These are phyloP conservation scores for Smittium culicis DNA, from an alignment of 371 early-diverging fungal species.

Conservation along the genomic window DNA sequence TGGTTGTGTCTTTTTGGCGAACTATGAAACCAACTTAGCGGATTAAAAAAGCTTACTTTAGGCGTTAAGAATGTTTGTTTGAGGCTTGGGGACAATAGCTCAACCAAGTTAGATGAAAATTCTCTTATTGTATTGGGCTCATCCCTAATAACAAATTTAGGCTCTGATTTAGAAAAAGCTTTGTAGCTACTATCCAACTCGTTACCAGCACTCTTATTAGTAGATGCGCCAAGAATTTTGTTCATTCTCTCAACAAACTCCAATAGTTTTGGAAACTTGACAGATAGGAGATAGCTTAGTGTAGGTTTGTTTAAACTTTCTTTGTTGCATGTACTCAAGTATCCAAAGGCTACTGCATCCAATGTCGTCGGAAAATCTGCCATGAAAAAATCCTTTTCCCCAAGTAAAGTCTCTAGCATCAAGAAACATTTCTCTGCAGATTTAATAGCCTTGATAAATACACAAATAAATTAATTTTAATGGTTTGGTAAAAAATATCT, in stretches of 20 bases:
- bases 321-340: conserved; percentile 46
- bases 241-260: conserved; percentile 41
- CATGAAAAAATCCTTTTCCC: conserved; percentile 48
- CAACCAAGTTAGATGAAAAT: background rate
- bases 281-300: conserved; percentile 39
- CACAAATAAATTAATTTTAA: too few relatives aligned
- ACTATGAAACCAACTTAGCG: background rate
- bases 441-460: conserved; percentile 25
- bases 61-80: background rate
- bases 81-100: background rate
- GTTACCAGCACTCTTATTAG: background rate
- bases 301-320: conserved; percentile 47
- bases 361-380: conserved; percentile 46
- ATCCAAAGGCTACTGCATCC: conserved; percentile 54
- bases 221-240: background rate
- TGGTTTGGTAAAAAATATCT: too few relatives aligned
- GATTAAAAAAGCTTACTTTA: background rate
- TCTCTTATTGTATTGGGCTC: background rate
- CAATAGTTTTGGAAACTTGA: conserved; percentile 43
- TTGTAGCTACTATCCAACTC: background rate
- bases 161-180: background rate
- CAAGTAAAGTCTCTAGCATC: conserved; percentile 40
- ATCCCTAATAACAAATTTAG: background rate
- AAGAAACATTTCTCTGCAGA: conserved; percentile 39
- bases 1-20: background rate